Base-by-base conservation (phyloP, 2,329 filamentous ascomycete genomes). In the Arachnomyces sp. region DNA sequence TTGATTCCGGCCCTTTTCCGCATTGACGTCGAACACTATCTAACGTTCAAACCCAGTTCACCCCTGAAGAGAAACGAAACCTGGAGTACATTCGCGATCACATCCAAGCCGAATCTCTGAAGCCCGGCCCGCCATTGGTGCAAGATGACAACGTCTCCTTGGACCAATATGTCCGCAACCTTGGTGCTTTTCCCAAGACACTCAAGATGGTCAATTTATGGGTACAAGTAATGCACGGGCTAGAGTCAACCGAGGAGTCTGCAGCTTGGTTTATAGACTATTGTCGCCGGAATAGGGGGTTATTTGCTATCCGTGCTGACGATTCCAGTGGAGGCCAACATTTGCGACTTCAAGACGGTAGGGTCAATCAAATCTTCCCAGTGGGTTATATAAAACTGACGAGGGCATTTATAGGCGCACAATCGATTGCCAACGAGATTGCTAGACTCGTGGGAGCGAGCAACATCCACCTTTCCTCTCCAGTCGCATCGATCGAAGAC, bases 201-300 rank as follows among this genome's bases (percentile, higher is more conserved):
- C 30, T 52, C 0, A 36, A 51, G 15, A 65, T 63, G 56, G 48
- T 61, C 13, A 65, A 62, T 9, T 40, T 64, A 1, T 66, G 61
- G 62, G 52, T 53, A 1, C 46, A 53, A 5, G 61, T 57, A 2
- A 65, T 66, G 61, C 57, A 63, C 7, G 62, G 63, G 0, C 20
- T 64, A 0, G 60, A 66, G 41, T 59, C 61, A 0, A 59, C 48
- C 1, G 49, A 65, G 28, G 54, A 63, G 31, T 63, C 58, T 0
- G 62, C 61, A 0, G 59, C 56, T 0, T 64, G 47, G 44, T 63
- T 65, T 34, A 59, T 65, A 15, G 60, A 64, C 38, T 64, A 65
- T 44, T 66, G 62, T 34, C 59, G 60, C 7, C 49, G 53, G 0
- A 62, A 63, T 37, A 43, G 48, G 2, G 60, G 62, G 0, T 52